Evolutionary conservation across 257 asterid species (phyloP).

Genomic region (Solanum microdontum): DNA sequence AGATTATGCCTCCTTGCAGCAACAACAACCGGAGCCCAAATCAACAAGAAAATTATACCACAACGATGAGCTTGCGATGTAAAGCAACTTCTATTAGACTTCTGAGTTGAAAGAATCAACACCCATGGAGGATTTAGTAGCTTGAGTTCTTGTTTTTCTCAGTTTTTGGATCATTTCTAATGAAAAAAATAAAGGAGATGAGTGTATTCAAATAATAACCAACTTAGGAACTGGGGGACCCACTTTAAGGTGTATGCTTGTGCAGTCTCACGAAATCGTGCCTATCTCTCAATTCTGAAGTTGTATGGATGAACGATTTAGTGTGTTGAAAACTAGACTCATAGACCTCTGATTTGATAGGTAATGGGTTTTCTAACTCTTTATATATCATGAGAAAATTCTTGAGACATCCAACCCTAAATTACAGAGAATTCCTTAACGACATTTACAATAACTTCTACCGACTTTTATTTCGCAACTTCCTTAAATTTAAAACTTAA

Average conservation of each 20-base stretch:
- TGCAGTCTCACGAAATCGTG: background rate
- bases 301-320: too few relatives aligned
- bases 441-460: too few relatives aligned
- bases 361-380: background rate
- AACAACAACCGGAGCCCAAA: background rate
- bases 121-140: background rate
- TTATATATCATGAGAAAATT: background rate
- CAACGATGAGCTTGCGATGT: background rate
- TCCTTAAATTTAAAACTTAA: too few relatives aligned
- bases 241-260: background rate
- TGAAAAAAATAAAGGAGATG: too few relatives aligned
- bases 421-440: background rate
- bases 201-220: too few relatives aligned
- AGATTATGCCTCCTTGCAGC: background rate
- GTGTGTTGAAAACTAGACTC: background rate
- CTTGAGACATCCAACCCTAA: background rate
- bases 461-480: background rate
- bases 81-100: too few relatives aligned
- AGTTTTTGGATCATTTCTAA: accelerated
- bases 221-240: background rate
- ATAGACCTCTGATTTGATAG: background rate
- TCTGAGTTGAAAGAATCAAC: background rate
- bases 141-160: too few relatives aligned
- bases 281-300: too few relatives aligned
- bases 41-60: background rate